Evolutionary conservation across 805 yeast species (phyloP), one percentile per base, ranked within the genome.

Genomic region (Zygosaccharomyces siamensis): DNA sequence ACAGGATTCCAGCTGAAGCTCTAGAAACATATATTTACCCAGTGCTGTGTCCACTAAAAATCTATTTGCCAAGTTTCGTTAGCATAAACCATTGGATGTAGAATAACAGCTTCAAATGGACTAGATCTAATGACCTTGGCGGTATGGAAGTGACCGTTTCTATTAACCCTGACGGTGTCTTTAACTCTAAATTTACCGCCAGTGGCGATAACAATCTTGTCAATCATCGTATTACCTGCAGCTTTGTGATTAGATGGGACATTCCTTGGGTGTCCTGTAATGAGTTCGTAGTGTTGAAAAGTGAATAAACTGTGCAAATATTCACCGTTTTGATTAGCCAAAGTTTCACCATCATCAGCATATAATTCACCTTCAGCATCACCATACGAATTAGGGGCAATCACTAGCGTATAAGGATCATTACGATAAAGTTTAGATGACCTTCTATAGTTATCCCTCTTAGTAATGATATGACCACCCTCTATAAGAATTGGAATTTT

Each of bases 331-430:
- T 64, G 52, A 61, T 80, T 80, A 39, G 72, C 77, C 56, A 76
- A 86, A 0, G 90, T 74, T 56, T 83, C 86, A 12, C 95, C 96
- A 66, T 90, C 98, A 64, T 90, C 98, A 32, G 85, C 66, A 63
- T 89, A 90, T 28, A 90, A 63, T 4, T 71, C 72, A 1, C 86
- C 86, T 0, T 66, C 64, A 0, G 90, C 89, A 5, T 58, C 54
- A 0, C 81, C 83, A 2, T 68, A 57, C 2, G 60, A 55, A 48
- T 72, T 73, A 8, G 83, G 72, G 0, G 86, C 87, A 38, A 90
- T 68, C 2, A 83, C 73, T 32, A 90, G 59, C 0, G 95, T 85
- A 63, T 81, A 88, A 3, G 97, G 96, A 63, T 90, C 98, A 53
- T 75, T 69, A 23, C 63, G 70, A 92, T 86, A 87, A 53, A 86